Evolutionary conservation across 495 filamentous ascomycete genomes (phyloP), one percentile per base, ranked within the genome.

Genomic region (Articulospora tetracladia): DNA sequence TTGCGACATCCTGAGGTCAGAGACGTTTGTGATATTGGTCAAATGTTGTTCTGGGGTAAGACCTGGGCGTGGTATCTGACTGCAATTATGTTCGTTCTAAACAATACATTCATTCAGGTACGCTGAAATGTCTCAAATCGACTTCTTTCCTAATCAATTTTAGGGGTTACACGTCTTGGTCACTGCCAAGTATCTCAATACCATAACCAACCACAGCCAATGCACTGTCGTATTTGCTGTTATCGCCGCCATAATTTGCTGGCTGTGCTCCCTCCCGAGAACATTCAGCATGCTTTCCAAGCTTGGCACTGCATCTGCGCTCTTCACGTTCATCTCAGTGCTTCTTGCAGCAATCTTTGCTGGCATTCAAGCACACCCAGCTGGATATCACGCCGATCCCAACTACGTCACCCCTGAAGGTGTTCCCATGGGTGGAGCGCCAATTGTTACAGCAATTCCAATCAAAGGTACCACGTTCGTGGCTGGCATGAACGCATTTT

Each of bases 21-120:
- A 63, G 91, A 96, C 74, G 89, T 96, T 20, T 96, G 91, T 67
- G 91, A 96, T 69, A 89, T 96, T 67, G 91, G 91, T 17, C 90
- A 94, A 71, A 89, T 90, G 80, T 77, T 96, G 11, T 94, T 92
- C 74, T 92, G 86, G 83, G 81, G 83, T 63, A 83, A 87, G 67
- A 83, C 80, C 60, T 85, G 84, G 77, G 91, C 85, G 0, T 96
- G 90, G 89, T 96, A 86, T 73, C 76, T 82, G 41, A 96, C 91
- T 0, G 91, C 89, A 1, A 74, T 89, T 65, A 93, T 95, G 91
- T 96, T 96, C 72, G 71, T 96, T 27, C 70, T 94, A 60, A 96
- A 96, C 78, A 96, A 96, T 65, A 96, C 90, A 12, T 92, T 94
- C 71, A 91, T 93, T 62, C 85, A 88, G 70, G 81, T 83, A 73